Evolutionary conservation across 2,329 filamentous ascomycete species (phyloP).

Genomic region (Cadophora gregata): DNA sequence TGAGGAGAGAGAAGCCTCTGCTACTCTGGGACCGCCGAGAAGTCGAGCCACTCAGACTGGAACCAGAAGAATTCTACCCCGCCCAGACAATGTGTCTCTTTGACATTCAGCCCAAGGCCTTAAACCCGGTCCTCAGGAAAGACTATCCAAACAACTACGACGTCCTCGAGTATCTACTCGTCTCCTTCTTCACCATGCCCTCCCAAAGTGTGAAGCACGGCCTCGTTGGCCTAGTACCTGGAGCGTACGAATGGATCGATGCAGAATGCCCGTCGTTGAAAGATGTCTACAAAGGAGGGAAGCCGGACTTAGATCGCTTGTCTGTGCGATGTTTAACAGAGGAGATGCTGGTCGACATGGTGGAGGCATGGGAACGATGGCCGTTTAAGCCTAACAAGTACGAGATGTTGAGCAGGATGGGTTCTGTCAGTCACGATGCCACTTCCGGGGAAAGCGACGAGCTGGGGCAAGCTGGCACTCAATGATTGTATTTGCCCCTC

Average conservation of each 20-base stretch:
- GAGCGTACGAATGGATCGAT: slow-evolving; percentile 61
- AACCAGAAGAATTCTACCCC: slow-evolving; percentile 70
- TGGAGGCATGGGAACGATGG: slow-evolving; percentile 68
- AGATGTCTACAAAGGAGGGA: slow-evolving; percentile 56
- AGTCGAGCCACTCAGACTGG: slow-evolving; percentile 70
- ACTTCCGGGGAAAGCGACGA: neutral
- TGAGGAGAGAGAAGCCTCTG: slow-evolving; percentile 55
- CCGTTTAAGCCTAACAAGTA: slow-evolving; percentile 69
- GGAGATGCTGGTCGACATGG: slow-evolving; percentile 61
- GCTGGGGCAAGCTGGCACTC: neutral
- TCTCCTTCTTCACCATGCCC: slow-evolving; percentile 47
- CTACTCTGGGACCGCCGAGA: slow-evolving; percentile 73
- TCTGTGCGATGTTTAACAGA: slow-evolving; percentile 56
- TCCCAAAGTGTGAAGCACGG: slow-evolving; percentile 48
- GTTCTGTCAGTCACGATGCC: slow-evolving; percentile 3
- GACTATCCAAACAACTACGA: slow-evolving; percentile 48
- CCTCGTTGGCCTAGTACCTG: slow-evolving; percentile 62
- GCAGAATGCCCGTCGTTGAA: slow-evolving; percentile 54
- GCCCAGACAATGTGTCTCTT: slow-evolving; percentile 62
- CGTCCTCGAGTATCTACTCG: slow-evolving; percentile 58
- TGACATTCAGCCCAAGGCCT: slow-evolving; percentile 68
- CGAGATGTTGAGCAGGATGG: slow-evolving; percentile 51
- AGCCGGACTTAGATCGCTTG: slow-evolving; percentile 48
- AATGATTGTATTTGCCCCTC: neutral
- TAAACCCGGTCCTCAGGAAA: slow-evolving; percentile 55